Evolutionary conservation across 108 stramenopile genomes (phyloP), one percentile per base, ranked within the genome.

Genomic region (Phaeodactylum tricornutum): DNA sequence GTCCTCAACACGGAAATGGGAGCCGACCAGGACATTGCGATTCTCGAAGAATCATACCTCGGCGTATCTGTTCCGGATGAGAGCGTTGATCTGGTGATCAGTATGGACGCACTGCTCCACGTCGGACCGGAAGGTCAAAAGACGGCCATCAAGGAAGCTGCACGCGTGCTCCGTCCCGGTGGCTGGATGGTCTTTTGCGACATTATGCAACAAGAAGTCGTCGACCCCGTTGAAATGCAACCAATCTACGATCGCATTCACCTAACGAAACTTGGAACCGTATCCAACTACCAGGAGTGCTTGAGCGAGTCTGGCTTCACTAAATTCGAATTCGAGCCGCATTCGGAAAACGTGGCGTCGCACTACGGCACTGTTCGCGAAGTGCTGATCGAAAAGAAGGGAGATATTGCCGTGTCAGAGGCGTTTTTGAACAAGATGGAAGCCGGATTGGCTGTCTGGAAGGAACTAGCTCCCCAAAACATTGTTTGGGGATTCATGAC

Each of bases 101-200:
- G 44, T 0, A 65, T 61, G 38, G 69, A 71, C 34, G 53, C 69
- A 1, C 50, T 71, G 20, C 43, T 71, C 30, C 69, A 71, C 29
- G 69, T 71, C 19, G 69, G 69, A 17, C 69, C 69, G 2, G 64
- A 61, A 36, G 43, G 64, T 11, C 69, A 71, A 48, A 47, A 55
- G 0, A 33, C 32, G 14, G 69, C 61, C 42, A 32, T 71, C 2
- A 41, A 37, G 39, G 69, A 71, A 38, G 69, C 69, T 4, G 59
- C 59, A 33, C 59, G 69, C 20, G 62, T 71, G 21, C 49, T 71
- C 22, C 53, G 69, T 2, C 69, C 69, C 0, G 69, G 69, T 39
- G 69, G 69, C 8, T 53, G 69, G 47, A 64, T 71, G 35, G 61
- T 71, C 50, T 71, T 71, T 22, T 52, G 48, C 30, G 69, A 71